Evolutionary conservation across 2,329 filamentous ascomycete genomes (phyloP).

Genomic region (Sarocladium brachiariae): DNA sequence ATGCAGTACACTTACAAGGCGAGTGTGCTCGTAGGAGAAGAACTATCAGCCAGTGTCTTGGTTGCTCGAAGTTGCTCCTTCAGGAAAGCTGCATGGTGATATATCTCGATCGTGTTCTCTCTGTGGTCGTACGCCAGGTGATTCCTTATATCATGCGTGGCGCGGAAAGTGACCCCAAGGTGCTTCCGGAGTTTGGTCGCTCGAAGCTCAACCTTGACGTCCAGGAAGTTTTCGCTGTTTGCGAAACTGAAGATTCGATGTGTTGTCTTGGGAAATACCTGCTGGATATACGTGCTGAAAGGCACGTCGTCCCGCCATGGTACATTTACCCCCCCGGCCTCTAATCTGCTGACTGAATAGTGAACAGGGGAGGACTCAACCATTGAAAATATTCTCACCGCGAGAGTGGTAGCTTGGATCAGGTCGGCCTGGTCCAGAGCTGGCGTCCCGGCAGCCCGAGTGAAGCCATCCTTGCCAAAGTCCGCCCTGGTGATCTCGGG

Average conservation of each 20-base stretch:
- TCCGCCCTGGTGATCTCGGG: constrained; percentile 8
- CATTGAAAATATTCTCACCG: neutral
- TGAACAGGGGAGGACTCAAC: neutral
- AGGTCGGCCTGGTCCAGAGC: neutral
- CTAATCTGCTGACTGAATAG: neutral
- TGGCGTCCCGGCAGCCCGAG: neutral
- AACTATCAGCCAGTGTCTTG: neutral
- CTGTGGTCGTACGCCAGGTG: constrained; percentile 12
- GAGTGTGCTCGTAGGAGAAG: neutral
- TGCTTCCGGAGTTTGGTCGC: constrained; percentile 7
- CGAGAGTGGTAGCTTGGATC: neutral
- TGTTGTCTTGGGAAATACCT: neutral
- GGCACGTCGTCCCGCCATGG: neutral
- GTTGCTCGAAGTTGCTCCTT: constrained; percentile 13
- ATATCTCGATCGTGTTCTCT: constrained; percentile 11
- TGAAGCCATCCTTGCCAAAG: neutral
- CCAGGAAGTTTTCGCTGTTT: neutral
- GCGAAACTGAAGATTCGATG: neutral
- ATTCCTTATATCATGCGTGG: constrained; percentile 13
- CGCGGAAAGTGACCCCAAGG: constrained; percentile 8
- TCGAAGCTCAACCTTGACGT: constrained; percentile 9
- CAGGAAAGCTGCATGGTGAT: constrained; percentile 12
- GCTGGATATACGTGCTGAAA: neutral
- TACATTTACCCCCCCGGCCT: neutral
- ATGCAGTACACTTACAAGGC: neutral